A percentile compares a stretch with the other conserved stretches of the same genome.
Evolutionary conservation across 768 basidiomycete species (phyloP).

Genomic region (Floccularia luteovirens): DNA sequence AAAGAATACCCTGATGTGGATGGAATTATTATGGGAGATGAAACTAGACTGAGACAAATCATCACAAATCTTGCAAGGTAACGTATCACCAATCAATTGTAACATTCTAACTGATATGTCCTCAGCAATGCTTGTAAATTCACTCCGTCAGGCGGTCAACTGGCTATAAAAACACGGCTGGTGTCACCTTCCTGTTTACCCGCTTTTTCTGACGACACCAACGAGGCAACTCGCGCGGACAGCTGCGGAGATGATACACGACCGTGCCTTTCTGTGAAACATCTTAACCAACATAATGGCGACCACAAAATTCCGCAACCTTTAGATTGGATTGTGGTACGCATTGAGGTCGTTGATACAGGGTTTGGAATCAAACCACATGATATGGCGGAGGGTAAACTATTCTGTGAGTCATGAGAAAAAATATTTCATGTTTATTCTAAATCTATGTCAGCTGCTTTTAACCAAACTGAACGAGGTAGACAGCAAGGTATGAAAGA

Average conservation of each 20-base stretch:
- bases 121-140: constrained; percentile 75
- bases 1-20: constrained; percentile 40
- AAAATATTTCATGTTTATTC: neutral
- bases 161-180: constrained; percentile 62
- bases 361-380: constrained; percentile 39
- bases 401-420: constrained; percentile 52
- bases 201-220: no score
- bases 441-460: constrained; percentile 39
- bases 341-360: constrained; percentile 80
- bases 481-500: constrained; percentile 51
- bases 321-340: constrained; percentile 65
- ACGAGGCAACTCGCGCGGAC: no score
- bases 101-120: neutral
- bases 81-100: constrained; percentile 1
- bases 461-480: constrained; percentile 75
- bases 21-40: constrained; percentile 77
- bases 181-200: constrained; percentile 21
- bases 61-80: constrained; percentile 80
- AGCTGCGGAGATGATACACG: constrained; percentile 12
- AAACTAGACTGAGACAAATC: constrained; percentile 73
- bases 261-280: constrained; percentile 26
- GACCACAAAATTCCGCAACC: constrained; percentile 27
- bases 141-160: constrained; percentile 59
- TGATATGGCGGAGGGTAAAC: constrained; percentile 65
- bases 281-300: constrained; percentile 45